Conservation (phyloP, 164 flowering plant species). For the Echeveria elegans region DNA sequence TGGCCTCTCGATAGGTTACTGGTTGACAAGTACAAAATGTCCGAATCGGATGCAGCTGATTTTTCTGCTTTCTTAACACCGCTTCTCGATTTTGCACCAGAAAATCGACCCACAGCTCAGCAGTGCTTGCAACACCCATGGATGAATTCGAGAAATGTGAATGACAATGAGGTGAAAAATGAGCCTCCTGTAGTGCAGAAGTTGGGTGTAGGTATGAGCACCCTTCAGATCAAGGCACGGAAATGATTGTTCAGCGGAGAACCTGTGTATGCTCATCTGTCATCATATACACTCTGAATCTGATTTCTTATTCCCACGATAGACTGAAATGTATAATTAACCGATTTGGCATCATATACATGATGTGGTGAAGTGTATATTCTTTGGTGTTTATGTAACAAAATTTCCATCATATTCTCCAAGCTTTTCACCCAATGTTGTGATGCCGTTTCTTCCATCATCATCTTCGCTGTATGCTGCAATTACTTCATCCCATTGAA, state of each 20-base stretch:
- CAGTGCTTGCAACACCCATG: slow-evolving; percentile 80
- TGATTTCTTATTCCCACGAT: background rate
- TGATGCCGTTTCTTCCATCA: slow-evolving; percentile 50
- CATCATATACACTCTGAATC: background rate
- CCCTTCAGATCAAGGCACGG: slow-evolving; percentile 37
- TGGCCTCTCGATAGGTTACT: slow-evolving; percentile 58
- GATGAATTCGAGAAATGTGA: slow-evolving; percentile 31
- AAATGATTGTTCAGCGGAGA: slow-evolving; percentile 16
- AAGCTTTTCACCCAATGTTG: slow-evolving; percentile 40
- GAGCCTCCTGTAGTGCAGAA: slow-evolving; percentile 16
- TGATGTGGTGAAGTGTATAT: background rate
- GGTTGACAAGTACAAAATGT: slow-evolving; percentile 58
- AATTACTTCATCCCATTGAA: slow-evolving; percentile 47
- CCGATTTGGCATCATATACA: background rate
- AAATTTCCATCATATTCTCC: slow-evolving; percentile 12
- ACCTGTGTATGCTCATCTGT: background rate
- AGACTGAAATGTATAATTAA: background rate
- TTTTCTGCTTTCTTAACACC: slow-evolving; percentile 68
- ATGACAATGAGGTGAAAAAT: slow-evolving; percentile 17
- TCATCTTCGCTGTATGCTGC: slow-evolving; percentile 51
- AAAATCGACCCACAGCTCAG: slow-evolving; percentile 85
- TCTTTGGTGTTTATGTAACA: background rate
- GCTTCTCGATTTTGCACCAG: slow-evolving; percentile 80
- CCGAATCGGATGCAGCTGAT: slow-evolving; percentile 57
- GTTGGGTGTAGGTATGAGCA: slow-evolving; percentile 40